Evolutionary conservation across 805 yeast species (phyloP).

Genomic region (Wickerhamia fluorescens): DNA sequence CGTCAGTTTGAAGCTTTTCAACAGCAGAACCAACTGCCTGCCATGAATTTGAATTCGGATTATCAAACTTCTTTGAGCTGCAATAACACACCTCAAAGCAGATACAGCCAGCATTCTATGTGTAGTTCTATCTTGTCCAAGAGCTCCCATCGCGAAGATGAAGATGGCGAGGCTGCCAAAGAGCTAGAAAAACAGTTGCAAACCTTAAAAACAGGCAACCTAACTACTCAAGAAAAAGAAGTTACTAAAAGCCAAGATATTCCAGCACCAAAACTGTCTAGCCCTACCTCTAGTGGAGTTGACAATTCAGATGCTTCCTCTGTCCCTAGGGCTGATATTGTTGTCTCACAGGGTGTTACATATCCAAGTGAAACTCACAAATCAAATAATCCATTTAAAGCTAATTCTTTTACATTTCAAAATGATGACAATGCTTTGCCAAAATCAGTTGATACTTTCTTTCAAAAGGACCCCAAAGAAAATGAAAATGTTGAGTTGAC

Average conservation of each 20-base stretch:
- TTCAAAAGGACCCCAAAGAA: too few relatives aligned
- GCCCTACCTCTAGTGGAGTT: too few relatives aligned
- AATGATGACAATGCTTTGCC: too few relatives aligned
- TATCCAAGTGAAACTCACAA: too few relatives aligned
- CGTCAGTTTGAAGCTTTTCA: constrained; percentile 12
- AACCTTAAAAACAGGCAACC: constrained; percentile 19
- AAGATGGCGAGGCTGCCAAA: constrained; percentile 26
- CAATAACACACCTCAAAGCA: constrained; percentile 3
- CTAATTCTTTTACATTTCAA: too few relatives aligned
- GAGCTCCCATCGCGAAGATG: constrained; percentile 17
- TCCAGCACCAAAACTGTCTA: background rate
- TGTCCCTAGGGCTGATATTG: too few relatives aligned
- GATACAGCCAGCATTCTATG: constrained; percentile 33
- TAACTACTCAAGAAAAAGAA: too few relatives aligned
- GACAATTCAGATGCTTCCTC: constrained; percentile 1
- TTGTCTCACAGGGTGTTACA: too few relatives aligned
- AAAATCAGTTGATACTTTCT: too few relatives aligned
- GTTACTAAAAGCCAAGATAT: background rate
- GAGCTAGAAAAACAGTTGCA: constrained; percentile 35
- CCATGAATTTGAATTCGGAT: constrained; percentile 15
- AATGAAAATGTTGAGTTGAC: too few relatives aligned
- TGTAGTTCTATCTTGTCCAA: constrained; percentile 37
- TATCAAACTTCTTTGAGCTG: constrained; percentile 19
- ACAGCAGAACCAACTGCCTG: constrained; percentile 5
- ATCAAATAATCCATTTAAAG: too few relatives aligned